Base-by-base conservation (phyloP, 1,284 basidiomycete genomes). In the Mycocalia duriaeana region DNA sequence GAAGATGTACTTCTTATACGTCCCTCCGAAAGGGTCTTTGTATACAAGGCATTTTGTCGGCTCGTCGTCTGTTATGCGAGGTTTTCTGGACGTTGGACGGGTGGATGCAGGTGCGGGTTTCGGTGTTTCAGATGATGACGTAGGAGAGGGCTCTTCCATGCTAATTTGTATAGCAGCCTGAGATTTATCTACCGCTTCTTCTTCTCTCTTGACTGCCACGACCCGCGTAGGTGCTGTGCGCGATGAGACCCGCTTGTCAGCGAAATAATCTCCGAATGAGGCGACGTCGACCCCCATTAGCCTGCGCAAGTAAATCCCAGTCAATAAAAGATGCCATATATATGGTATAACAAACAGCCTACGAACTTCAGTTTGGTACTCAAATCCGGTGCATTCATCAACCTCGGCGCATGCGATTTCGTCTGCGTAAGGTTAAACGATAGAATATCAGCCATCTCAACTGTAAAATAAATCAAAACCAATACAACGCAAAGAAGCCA, bases 1-100 rank as follows among this genome's bases (percentile, higher is more conserved):
- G 60, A 90, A 90, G 46, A 89, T 79, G 57, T 87, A 82, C 71
- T 89, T 89, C 63, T 89, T 89, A 69, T 88, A 88, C 7, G 78
- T 75, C 3, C 71, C 71, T 18, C 72, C 70, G 62, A 90, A 89
- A 0, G 87, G 87, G 59, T 90, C 87, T 36, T 79, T 73, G 61
- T 89, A 90, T 1, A 79, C 79, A 48, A 89, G 65, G 36, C 78
- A 78, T 57, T 84, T 81, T 58, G 84, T 69, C 0, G 74, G 70
- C n/a, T 71, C 71, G 16, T 78, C 71, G 25, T 50, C 57, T 11
- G 42, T 31, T 20, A 16, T 46, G 18, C 45, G 50, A 38, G 36
- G 19, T 14, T 9, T 9, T 2, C 11, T 13, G 9, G 36, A 19
- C 11, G 36, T 9, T 18, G 13, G 13, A 24, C 19, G 19, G 49